Evolutionary conservation across 768 basidiomycete genomes (phyloP), one percentile per base, ranked within the genome.

Genomic region (Calocybe cyanea): DNA sequence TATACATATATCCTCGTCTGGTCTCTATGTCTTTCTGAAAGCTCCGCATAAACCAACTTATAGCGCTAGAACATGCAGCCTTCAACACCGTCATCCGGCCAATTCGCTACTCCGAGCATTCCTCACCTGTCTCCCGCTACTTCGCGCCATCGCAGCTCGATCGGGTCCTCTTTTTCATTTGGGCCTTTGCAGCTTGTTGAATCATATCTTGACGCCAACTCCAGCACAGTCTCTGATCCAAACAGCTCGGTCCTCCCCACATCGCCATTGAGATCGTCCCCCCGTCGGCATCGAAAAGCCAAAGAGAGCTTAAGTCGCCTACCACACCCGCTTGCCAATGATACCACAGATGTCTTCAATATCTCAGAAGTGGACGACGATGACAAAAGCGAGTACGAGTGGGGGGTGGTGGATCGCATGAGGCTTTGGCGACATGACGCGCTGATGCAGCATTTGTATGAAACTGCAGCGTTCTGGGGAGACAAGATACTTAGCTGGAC

Each of bases 391-490:
- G 76, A 75, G 33, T 73, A 77, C 37, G 82, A 86, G 53, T 93
- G 89, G 90, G 81, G 82, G 1, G 83, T 90, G 74, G 83, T 98
- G 2, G 94, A 97, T 67, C 80, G 94, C 23, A 94, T 99, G 92
- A 76, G 96, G 47, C 69, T 92, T 35, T 98, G 95, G 95, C 73
- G 96, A 33, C 94, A 98, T 59, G 96, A 98, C 68, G 95, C 96
- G 33, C 78, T 99, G 53, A 93, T 94, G 84, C 96, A 98, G 65
- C 96, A 99, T 72, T 69, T 99, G 10, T 96, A 98, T 64, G 90
- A 92, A 53, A 96, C 94, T 0, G 95, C 96, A 2, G 86, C 88
- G 4, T 98, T 97, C 62, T 99, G 96, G 96, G 96, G 96, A 4
- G 92, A 95, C 70, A 98, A 99, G 65, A 83, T 98, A 37, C 72